Base-by-base conservation (phyloP, 164 flowering plant species). In the Dillenia turbinata region DNA sequence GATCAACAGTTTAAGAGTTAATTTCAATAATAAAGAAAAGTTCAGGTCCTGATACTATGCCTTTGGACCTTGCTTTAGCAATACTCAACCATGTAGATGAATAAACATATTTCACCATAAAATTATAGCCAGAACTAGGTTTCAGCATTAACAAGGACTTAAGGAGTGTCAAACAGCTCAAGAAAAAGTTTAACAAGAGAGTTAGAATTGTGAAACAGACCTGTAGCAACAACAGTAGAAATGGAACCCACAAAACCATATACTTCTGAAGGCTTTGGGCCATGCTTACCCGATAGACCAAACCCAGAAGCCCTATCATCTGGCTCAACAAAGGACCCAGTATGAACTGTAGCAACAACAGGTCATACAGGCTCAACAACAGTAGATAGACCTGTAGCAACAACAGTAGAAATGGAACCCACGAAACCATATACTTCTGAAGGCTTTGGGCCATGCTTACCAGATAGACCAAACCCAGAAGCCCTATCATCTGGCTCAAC, bases 231-330 rank as follows among this genome's bases (percentile, higher is more conserved):
- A 66, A 85, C 76, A 13, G 96, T 90, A 16, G 96, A 68, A 49
- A 93, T 90, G 62, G 92, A 84, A 1, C 95, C 98, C 5, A 90
- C 91, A 66, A 93, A 93, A 1, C 98, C 98, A 74, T 90, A 93
- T 65, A 90, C 92, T 75, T 93, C 97, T 3, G 87, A 78, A 64
- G 87, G 77, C 52, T 90, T 90, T 14, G 87, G 89, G 49, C 97
- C 96, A 62, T 78, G 87, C 44, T 79, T 86, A 43, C 79, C 83
- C 54, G 92, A 83, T 19, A 81, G 60, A 12, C 83, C 76, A 62
- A 83, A 71, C 12, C 81, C 81, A 64, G 83, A 75, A 44, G 66
- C 59, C 56, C 69, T 81, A 48, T 83, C 82, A 49, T 81, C 83
- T 17, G 78, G 72, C 54, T 83, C 85, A 0, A 67, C 51, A 55